Evolutionary conservation across 1,139 yeast species (phyloP), one percentile per base, ranked within the genome.

Genomic region (Chernovozyma sophiae-reginae): DNA sequence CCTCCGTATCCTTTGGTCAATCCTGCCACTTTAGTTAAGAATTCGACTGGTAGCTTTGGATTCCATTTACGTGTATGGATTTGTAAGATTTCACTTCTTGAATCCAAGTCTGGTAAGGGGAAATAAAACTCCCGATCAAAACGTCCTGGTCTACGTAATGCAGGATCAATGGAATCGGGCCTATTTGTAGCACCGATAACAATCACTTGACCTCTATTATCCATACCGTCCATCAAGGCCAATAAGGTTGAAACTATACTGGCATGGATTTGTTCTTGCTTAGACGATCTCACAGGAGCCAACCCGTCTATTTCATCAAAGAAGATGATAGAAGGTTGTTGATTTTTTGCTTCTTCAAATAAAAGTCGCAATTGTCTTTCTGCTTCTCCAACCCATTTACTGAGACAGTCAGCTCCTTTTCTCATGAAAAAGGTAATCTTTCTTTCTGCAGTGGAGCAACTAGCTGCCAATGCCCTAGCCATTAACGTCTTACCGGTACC

Each of bases 321-420:
- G 60, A 90, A 90, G 14, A 90, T 90, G 41, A 92, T 90, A 6
- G 96, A 79, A 3, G 99, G 98, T 58, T 94, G 98, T 48, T 90
- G 92, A 46, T 86, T 87, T 51, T 85, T 84, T 1, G 99, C 99
- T 59, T 92, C 97, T 60, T 92, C 98, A 57, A 92, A 92, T 37
- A 92, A 64, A 32, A 92, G 65, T 42, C 99, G 69, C 44, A 92
- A 69, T 58, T 92, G 97, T 48, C 98, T 74, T 62, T 92, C 99
- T 5, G 98, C 97, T 61, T 92, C 99, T 52, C 99, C 99, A 5
- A 92, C 97, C 98, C 98, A 92, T 63, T 94, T 94, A 37, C 96
- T 86, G 49, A 92, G 67, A 58, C 96, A 86, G 58, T 94, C 99
- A 0, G 98, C 97, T 47, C 99, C 99, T 59, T 94, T 94, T 46